Base-by-base conservation (phyloP, 1,284 basidiomycete species). In the Lentinus polychrous region DNA sequence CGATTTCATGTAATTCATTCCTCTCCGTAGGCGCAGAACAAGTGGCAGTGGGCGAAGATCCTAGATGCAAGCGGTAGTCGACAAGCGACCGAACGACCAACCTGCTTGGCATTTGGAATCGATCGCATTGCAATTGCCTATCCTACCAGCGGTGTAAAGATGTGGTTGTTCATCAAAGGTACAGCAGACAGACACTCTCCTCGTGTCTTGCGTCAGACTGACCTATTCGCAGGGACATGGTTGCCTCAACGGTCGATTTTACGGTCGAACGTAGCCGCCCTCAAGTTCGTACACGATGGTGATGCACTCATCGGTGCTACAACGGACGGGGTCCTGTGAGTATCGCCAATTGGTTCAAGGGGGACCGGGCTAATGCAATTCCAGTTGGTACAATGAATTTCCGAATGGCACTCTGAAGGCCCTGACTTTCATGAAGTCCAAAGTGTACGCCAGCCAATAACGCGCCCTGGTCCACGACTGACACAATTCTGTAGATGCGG, bases 121-220 rank as follows among this genome's bases (percentile, higher is more conserved):
- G 79, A 80, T 60, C 66, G 73, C 20, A 75, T 85, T 54, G 83
- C 83, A 1, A 73, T 83, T 12, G 76, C 79, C 22, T 79, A 78
- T 53, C 78, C 79, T 23, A 64, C 66, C 18, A 57, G 62, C 38
- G 79, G 80, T 2, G 79, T 85, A 27, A 80, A 77, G 53, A 68
- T 84, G n/a, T 85, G 83, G 83, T 58, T 75, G 50, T 75, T 72
- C 70, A 68, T 66, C 40, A 75, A 76, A 66, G 80, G 81, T 81
- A 27, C 11, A 65, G 17, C 18, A 15, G 1, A 15, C 12, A 20
- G 8, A 18, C 12, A 36, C 44, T 10, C 41, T 18, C 38, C 23
- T 23, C 18, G 37, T 10, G 27, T 41, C 40, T 37, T 46, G 27
- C 32, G 22, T 33, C 14, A 32, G 41, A 6, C 12, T 43, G 4